Evolutionary conservation across 2,329 filamentous ascomycete genomes (phyloP).

Genomic region (Arthroderma sp.): DNA sequence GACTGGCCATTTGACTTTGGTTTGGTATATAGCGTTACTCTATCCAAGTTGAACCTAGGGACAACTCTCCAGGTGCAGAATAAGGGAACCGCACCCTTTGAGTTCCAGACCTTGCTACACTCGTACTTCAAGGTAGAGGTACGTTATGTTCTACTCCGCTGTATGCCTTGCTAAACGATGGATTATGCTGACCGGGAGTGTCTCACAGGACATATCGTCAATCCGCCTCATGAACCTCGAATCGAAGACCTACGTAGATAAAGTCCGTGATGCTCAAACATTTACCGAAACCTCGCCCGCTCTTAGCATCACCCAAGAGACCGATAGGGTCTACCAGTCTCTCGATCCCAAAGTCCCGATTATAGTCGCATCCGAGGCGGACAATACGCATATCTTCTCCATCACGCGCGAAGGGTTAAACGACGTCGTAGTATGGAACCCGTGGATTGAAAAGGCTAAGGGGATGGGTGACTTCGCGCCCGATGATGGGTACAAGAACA

Average conservation of each 20-base stretch:
- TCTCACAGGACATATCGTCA: conserved; percentile 59
- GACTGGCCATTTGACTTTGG: conserved; percentile 82
- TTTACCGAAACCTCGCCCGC: conserved; percentile 52
- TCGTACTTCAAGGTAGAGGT: conserved; percentile 77
- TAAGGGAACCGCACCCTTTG: conserved; percentile 67
- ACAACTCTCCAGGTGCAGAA: conserved; percentile 83
- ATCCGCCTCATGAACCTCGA: conserved; percentile 64
- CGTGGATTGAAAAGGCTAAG: conserved; percentile 74
- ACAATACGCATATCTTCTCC: conserved; percentile 49
- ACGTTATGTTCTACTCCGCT: conserved; percentile 21
- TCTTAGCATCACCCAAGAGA: conserved; percentile 62
- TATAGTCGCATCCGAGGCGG: conserved; percentile 37
- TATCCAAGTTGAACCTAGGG: conserved; percentile 59
- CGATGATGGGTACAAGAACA: conserved; percentile 78
- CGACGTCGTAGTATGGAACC: conserved; percentile 94
- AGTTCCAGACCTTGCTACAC: conserved; percentile 84
- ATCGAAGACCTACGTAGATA: conserved; percentile 67
- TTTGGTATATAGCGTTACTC: conserved; percentile 82
- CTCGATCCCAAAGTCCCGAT: conserved; percentile 39
- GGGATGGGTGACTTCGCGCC: conserved; percentile 78
- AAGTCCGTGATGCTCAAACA: conserved; percentile 53
- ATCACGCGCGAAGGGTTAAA: conserved; percentile 72
- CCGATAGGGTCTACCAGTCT: conserved; percentile 72
- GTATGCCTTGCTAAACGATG: not conserved
- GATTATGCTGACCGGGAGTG: not conserved